Conservation (phyloP, 306 rosid genomes). For the Fragaria nilgerrensis region DNA sequence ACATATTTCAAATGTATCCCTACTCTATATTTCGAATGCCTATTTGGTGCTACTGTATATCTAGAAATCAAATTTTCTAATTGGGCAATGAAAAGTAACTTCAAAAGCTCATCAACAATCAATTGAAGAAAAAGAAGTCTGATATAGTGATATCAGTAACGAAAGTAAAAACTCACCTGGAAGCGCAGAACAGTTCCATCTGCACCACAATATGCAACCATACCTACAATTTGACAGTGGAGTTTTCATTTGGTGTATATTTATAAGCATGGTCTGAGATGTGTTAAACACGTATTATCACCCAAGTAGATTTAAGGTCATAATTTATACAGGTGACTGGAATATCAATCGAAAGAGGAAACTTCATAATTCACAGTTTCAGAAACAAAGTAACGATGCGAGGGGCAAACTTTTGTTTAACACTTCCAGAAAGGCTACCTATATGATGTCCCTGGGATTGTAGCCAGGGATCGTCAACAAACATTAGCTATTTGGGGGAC, state of each 20-base stretch:
- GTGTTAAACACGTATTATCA: not conserved
- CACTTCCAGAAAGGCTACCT: too few species aligned
- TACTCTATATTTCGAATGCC: not conserved
- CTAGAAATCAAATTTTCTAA: not conserved
- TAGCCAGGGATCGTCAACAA: too few species aligned
- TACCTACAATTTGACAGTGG: slow-evolving; percentile 48
- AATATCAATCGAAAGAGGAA: not conserved
- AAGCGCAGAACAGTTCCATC: slow-evolving; percentile 75
- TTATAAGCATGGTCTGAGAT: not conserved
- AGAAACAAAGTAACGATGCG: too few species aligned
- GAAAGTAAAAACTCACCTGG: slow-evolving; percentile 53
- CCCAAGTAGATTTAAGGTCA: not conserved
- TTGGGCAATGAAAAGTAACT: not conserved
- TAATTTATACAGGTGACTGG: not conserved
- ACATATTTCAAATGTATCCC: not conserved
- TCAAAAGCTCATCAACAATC: not conserved
- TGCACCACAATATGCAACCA: slow-evolving; percentile 82
- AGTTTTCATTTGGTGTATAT: slow-evolving; percentile 3
- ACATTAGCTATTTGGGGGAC: too few species aligned
- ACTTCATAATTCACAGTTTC: too few species aligned
- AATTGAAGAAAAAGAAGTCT: not conserved
- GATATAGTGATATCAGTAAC: not conserved
- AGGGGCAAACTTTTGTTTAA: too few species aligned
- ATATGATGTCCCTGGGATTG: too few species aligned
- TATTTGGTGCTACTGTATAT: not conserved